Percentiles rank a stretch among this genome's conserved stretches.
phyloP scores from a whole-genome alignment of 2,329 filamentous ascomycete species.

The Plenodomus lindquistii region DNA sequence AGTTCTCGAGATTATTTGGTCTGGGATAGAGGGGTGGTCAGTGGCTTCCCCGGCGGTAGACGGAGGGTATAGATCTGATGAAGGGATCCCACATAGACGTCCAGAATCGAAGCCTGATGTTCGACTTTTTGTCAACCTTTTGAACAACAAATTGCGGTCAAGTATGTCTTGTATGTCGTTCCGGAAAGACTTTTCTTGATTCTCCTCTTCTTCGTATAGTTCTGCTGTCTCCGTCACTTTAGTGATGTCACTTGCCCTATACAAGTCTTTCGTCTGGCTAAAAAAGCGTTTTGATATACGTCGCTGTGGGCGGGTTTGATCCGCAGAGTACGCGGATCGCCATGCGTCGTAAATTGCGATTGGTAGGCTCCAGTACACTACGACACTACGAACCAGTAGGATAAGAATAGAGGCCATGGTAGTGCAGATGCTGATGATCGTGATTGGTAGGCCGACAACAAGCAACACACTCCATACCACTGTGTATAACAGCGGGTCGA shows the following conservation, averaged over 20 bases:
- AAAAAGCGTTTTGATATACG: neutral
- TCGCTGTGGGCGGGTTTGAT: neutral
- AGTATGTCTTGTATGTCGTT: too few relatives aligned
- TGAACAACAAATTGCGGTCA: too few relatives aligned
- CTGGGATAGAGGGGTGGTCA: constrained; percentile 37
- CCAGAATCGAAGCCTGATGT: too few relatives aligned
- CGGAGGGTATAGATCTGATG: too few relatives aligned
- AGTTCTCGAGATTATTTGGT: constrained; percentile 2
- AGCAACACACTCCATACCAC: neutral
- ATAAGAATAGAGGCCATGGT: neutral
- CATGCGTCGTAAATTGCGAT: neutral
- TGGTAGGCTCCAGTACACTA: neutral
- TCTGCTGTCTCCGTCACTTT: constrained; percentile 51
- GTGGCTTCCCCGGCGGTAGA: constrained; percentile 14
- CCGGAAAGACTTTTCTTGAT: too few relatives aligned
- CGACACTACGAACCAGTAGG: neutral
- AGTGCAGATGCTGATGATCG: neutral
- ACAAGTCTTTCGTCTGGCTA: constrained; percentile 24
- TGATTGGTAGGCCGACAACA: neutral
- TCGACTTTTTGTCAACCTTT: too few relatives aligned
- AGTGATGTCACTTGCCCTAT: constrained; percentile 36
- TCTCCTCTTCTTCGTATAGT: constrained; percentile 25
- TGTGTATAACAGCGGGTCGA: neutral
- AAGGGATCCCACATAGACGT: too few relatives aligned
- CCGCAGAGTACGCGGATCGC: neutral